These are phyloP conservation scores for Citrus sinensis DNA, from an alignment of 345 rosid species.

Conservation along the genomic window DVS_A1.0 CM039169.1:29220001-29220500, in stretches of 20 bases:
- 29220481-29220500: constrained; percentile 86
- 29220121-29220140: constrained; percentile 31
- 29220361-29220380: constrained; percentile 92
- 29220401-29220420: constrained; percentile 78
- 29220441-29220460: constrained; percentile 77
- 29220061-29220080: constrained; percentile 21
- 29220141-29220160: not conserved
- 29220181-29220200: not conserved
- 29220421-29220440: constrained; percentile 81
- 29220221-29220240: constrained; percentile 72
- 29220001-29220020: constrained; percentile 18
- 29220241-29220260: constrained; percentile 40
- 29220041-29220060: constrained; percentile 6
- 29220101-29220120: constrained; percentile 2
- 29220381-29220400: constrained; percentile 82
- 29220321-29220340: constrained; percentile 65
- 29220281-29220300: constrained; percentile 60
- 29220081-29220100: constrained; percentile 57
- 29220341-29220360: constrained; percentile 66
- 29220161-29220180: constrained; percentile 33
- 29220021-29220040: constrained; percentile 45
- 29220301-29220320: constrained; percentile 47
- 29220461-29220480: constrained; percentile 79
- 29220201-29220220: not conserved
- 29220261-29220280: constrained; percentile 31